Base-by-base conservation (phyloP, 306 rosid species). In the Pyrus bretschneideri region DNA sequence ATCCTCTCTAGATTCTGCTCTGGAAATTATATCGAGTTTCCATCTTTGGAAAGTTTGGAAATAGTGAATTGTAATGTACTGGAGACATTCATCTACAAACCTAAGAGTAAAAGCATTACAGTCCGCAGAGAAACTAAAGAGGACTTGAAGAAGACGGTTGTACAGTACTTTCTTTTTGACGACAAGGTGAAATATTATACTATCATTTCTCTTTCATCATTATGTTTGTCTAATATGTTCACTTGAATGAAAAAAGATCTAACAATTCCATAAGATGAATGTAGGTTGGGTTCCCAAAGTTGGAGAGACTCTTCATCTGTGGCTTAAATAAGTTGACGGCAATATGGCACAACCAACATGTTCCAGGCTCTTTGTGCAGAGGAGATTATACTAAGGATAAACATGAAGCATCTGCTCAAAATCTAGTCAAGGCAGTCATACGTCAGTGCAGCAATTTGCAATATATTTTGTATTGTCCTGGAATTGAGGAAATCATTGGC, bases 231-330 rank as follows among this genome's bases (percentile, higher is more conserved):
- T 15, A 6, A 6, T 6, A 29, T 29, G 6, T 29, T 29, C 9
- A 13, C 12, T 4, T 59, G 19, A 5, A 59, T 6, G 7, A 11
- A 29, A 15, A 13, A 11, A 1, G 25, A 27, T 5, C 25, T 45
- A 18, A 65, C 23, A 3, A 49, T 15, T 3, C 25, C 11, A 12
- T 5, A 68, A 8, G 5, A 10, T 29, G 10, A 61, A 27, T 38
- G 17, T 21, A 31, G 27, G 38, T 8, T n/a, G 23, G 3, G 15
- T 3, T 67, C 13, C 57, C 74, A 12, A 66, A 7, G 67, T 38
- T 65, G 54, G 44, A 51, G 27, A 14, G 0, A 0, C 17, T 67
- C 7, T 0, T 0, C 1, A 27, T 67, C 5, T 0, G 0, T 14
- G 1, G 4, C 13, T 1, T 22, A 14, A 1, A 27, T 13, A 49